A percentile compares a stretch with the other conserved stretches of the same genome.
phyloP scores from a whole-genome alignment of 1,284 basidiomycete species.

The Sporisorium graminicola region DNA sequence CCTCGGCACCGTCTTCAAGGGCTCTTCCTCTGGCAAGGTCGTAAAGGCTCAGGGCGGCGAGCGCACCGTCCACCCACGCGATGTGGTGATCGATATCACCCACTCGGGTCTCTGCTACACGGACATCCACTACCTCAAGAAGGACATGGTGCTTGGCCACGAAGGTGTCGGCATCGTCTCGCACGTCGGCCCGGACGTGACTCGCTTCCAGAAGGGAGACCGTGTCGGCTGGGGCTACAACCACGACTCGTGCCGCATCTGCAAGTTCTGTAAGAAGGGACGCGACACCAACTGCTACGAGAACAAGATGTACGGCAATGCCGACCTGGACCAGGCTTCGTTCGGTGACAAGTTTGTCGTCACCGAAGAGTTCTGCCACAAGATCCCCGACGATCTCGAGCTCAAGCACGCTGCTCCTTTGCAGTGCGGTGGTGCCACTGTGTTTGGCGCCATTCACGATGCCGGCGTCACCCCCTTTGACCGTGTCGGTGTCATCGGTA shows the following conservation, averaged over 20 bases:
- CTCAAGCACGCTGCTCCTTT: slow-evolving; percentile 61
- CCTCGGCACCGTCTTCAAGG: slow-evolving; percentile 64
- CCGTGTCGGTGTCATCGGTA: slow-evolving; percentile 55
- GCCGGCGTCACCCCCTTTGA: slow-evolving; percentile 32
- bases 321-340: slow-evolving; percentile 59
- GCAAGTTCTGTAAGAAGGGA: slow-evolving; percentile 62
- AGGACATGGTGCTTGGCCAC: slow-evolving; percentile 64
- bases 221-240: slow-evolving; percentile 67
- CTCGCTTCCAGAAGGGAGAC: slow-evolving; percentile 58
- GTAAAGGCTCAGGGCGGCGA: slow-evolving; percentile 51
- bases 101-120: slow-evolving; percentile 67
- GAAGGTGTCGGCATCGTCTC: slow-evolving; percentile 66
- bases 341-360: slow-evolving; percentile 66
- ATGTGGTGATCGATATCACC: slow-evolving; percentile 65
- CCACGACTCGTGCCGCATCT: slow-evolving; percentile 59
- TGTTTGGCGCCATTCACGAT: slow-evolving; percentile 52
- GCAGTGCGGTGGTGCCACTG: slow-evolving; percentile 59
- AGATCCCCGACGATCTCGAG: slow-evolving; percentile 59
- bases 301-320: slow-evolving; percentile 55
- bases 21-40: slow-evolving; percentile 60
- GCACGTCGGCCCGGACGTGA: slow-evolving; percentile 58
- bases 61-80: slow-evolving; percentile 34
- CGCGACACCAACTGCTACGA: slow-evolving; percentile 60
- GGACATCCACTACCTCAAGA: slow-evolving; percentile 60
- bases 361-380: slow-evolving; percentile 58